Conservation (phyloP, 768 basidiomycete species). For the Naematelia encephala region DNA sequence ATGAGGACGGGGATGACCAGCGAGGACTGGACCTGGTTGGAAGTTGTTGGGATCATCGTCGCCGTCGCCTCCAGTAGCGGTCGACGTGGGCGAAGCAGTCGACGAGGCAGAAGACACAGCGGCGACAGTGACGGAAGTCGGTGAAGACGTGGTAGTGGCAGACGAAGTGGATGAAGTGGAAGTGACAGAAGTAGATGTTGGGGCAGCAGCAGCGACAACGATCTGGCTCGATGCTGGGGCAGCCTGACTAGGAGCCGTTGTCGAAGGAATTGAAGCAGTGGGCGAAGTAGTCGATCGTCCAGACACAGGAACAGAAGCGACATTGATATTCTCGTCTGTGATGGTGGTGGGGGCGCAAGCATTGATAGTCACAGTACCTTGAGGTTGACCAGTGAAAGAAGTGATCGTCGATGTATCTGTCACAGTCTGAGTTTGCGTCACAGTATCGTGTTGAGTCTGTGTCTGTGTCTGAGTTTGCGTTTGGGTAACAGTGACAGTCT, state of each 20-base stretch:
- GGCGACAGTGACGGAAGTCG: neutral
- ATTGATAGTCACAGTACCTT: conserved; percentile 1
- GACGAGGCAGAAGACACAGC: no score
- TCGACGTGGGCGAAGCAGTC: neutral
- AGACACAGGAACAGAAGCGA: neutral
- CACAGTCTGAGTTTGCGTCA: conserved; percentile 2
- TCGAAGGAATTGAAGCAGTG: neutral
- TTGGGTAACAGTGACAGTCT: conserved; percentile 9
- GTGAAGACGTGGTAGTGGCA: neutral
- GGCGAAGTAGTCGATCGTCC: neutral
- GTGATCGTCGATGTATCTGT: conserved; percentile 3
- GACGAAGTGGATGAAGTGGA: neutral
- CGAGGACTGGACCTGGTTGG: neutral
- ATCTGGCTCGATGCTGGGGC: neutral
- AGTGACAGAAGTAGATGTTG: neutral
- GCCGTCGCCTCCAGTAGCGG: neutral
- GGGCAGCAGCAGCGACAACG: neutral
- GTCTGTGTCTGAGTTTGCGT: conserved; percentile 9
- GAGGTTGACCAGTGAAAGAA: neutral
- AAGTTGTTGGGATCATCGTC: neutral
- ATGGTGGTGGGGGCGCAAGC: neutral
- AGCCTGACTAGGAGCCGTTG: neutral
- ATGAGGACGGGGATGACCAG: neutral
- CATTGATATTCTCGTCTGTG: conserved; percentile 1
- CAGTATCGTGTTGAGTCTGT: conserved; percentile 2